These are phyloP conservation scores for Ceratobasidium sp. DNA, from an alignment of 1,284 basidiomycete species.

Conservation along the genomic window DNA sequence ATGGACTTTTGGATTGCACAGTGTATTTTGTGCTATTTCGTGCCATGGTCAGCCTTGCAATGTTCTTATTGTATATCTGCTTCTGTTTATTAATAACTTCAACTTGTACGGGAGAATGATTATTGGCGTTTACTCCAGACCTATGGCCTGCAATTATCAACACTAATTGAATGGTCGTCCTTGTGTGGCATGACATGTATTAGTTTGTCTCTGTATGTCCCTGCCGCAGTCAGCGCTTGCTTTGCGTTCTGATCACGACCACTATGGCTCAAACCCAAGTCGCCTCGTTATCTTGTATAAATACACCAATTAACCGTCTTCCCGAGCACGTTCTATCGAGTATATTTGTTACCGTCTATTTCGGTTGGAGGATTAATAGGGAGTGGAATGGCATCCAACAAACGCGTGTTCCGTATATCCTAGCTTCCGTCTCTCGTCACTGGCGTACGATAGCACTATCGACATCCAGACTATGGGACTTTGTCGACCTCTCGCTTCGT, in stretches of 20 bases:
- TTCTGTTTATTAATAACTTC: not conserved
- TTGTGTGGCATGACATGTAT: too few relatives aligned
- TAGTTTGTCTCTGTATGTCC: not conserved
- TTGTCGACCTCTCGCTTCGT: not conserved
- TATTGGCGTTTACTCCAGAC: too few relatives aligned
- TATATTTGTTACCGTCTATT: not conserved
- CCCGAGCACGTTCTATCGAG: not conserved
- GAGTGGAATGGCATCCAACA: not conserved
- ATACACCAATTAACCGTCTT: not conserved
- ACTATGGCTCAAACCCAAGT: not conserved
- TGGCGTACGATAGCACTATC: not conserved
- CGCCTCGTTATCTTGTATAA: not conserved
- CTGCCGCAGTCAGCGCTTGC: too few relatives aligned
- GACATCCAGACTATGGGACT: not conserved
- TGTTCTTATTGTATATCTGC: not conserved
- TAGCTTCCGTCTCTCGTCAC: not conserved
- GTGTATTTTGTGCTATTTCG: not conserved
- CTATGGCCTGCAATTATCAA: too few relatives aligned
- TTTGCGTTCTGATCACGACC: not conserved
- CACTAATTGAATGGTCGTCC: too few relatives aligned
- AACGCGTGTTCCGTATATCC: not conserved
- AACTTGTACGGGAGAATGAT: too few relatives aligned
- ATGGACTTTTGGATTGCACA: constrained; percentile 3
- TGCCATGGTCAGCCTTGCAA: not conserved
- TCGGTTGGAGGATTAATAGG: not conserved